Evolutionary conservation across 2,329 filamentous ascomycete genomes (phyloP), one percentile per base, ranked within the genome.

Genomic region (Fusarium camptoceras): DNA sequence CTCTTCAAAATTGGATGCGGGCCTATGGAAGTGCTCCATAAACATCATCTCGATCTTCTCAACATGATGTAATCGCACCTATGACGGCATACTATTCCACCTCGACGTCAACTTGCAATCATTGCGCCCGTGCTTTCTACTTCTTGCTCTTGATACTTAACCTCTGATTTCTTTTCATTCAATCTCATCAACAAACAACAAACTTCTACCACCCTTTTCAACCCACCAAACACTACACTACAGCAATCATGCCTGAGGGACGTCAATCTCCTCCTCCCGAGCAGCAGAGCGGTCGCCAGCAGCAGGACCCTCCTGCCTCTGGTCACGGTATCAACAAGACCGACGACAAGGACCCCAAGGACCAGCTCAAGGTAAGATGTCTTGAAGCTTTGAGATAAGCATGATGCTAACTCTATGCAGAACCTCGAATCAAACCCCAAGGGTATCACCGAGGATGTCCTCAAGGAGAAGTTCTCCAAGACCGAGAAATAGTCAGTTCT

Each of bases 261-360:
- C 90, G 90, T 77, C 87, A 97, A 82, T 97, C 94, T 31, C 94
- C 94, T 67, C 83, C 89, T 55, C 92, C 92, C 28, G 89, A 92
- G 82, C 78, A 79, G 72, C 92, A 93, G 81, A 82, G 85, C 39
- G 90, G 87, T 64, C 81, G 83, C 58, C 93, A 96, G 82, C 81
- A 88, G 62, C 82, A 87, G 69, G 87, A 87, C 10, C 77, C 86
- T 15, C 84, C 89, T 4, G 87, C 80, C n/a, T 81, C 84, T 1
- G 88, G 89, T 59, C 85, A 89, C 73, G 86, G 87, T 49, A 83
- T 86, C 73, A 82, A 89, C 69, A 83, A 88, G 31, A 34, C 50
- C 46, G 83, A 84, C 14, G 76, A 83, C 20, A 77, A 85, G 68
- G 81, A 87, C 42, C 73, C 73, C 77, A 86, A 89, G 80, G 80